phyloP scores from a whole-genome alignment of 306 rosid genomes.

The Sicyos baderoa region DNA sequence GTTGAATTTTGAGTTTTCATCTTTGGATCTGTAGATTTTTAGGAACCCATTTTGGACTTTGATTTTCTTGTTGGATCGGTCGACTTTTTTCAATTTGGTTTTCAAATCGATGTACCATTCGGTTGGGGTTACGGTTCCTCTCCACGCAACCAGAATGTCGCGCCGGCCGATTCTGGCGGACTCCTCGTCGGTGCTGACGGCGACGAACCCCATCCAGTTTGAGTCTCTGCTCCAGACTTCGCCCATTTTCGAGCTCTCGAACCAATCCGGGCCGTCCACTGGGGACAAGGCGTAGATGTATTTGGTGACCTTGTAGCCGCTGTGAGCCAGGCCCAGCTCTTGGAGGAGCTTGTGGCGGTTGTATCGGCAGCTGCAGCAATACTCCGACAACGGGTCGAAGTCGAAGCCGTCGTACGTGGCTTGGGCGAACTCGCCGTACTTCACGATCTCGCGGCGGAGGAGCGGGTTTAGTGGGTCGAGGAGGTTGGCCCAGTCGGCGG shows the following conservation, averaged over 20 bases:
- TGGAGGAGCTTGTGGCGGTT: conserved; percentile 32
- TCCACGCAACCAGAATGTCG: conserved; percentile 55
- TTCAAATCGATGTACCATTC: conserved; percentile 65
- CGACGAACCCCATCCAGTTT: conserved; percentile 61
- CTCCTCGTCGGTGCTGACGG: conserved; percentile 44
- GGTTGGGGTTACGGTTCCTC: conserved; percentile 50
- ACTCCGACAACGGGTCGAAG: conserved; percentile 46
- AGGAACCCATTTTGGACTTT: conserved; percentile 60
- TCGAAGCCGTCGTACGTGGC: conserved; percentile 74
- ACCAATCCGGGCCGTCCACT: conserved; percentile 48
- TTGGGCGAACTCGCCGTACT: conserved; percentile 65
- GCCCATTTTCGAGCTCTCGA: conserved; percentile 41
- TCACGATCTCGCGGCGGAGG: conserved; percentile 51
- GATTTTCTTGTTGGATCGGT: conserved; percentile 23
- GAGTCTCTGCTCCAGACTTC: conserved; percentile 66
- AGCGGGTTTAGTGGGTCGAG: conserved; percentile 51
- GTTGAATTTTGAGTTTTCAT: conserved; percentile 43
- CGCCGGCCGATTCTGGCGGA: conserved; percentile 47
- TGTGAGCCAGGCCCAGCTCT: conserved; percentile 30
- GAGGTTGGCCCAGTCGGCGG: conserved; percentile 32
- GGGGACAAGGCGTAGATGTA: conserved; percentile 61
- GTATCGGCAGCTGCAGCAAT: conserved; percentile 53
- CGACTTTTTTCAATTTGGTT: conserved; percentile 41
- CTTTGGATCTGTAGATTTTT: conserved; percentile 46
- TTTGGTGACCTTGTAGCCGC: conserved; percentile 39